phyloP scores from a whole-genome alignment of 192 early-diverging fungal species.

The Coemansia sp. region DNA sequence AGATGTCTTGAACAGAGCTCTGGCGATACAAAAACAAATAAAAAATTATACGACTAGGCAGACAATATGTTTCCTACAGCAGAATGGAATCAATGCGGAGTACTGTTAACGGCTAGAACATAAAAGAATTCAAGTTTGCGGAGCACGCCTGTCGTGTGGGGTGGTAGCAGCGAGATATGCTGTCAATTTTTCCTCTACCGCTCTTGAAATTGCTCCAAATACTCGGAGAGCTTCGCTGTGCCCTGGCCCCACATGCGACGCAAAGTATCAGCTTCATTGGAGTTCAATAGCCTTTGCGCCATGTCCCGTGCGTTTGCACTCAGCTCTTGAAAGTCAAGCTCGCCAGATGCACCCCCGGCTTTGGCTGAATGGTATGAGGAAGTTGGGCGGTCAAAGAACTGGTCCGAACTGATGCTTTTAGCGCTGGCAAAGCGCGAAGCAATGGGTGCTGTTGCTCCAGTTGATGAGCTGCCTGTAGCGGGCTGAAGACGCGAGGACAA shows the following conservation, averaged over 20 bases:
- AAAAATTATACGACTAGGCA: background rate
- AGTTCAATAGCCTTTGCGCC: slow-evolving; percentile 54
- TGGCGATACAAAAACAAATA: background rate
- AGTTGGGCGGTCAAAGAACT: slow-evolving; percentile 84
- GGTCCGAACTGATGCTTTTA: slow-evolving; percentile 69
- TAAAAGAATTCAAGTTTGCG: background rate
- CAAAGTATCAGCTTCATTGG: slow-evolving; percentile 47
- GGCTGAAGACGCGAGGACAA: background rate
- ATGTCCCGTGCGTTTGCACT: slow-evolving; percentile 52
- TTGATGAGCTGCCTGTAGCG: background rate
- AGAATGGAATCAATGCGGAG: background rate
- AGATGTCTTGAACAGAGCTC: background rate
- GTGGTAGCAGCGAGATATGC: background rate
- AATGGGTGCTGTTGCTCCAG: background rate
- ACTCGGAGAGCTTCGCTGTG: slow-evolving; percentile 39
- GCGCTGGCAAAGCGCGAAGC: slow-evolving; percentile 6
- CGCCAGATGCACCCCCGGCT: slow-evolving; percentile 76
- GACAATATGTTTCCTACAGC: background rate
- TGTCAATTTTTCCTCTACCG: slow-evolving; percentile 11
- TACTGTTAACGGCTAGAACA: no score
- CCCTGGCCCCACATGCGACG: slow-evolving; percentile 55
- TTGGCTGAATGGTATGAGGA: slow-evolving; percentile 48
- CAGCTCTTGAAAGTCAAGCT: slow-evolving; percentile 57
- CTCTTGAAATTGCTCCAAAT: slow-evolving; percentile 50
- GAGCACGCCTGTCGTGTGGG: background rate